Percentiles rank a stretch among this genome's conserved stretches.
phyloP scores from a whole-genome alignment of 768 basidiomycete species.

The Heimioporus sp. region DNA sequence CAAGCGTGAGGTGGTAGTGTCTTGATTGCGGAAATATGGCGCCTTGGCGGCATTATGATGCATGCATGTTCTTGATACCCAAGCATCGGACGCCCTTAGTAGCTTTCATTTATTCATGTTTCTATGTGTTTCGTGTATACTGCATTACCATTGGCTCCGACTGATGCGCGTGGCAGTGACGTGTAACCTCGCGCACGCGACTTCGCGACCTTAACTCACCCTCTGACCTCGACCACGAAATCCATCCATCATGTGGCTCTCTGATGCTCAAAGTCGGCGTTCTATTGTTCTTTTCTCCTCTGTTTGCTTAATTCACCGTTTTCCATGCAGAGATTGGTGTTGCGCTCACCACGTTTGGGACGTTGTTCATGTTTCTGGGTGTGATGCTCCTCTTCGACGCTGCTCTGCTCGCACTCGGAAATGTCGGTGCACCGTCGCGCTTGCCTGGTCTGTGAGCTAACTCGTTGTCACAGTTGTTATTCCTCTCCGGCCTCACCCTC shows the following conservation, averaged over 20 bases:
- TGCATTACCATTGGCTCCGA: constrained; percentile 18
- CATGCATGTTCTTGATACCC: constrained; percentile 21
- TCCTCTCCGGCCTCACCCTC: constrained; percentile 89
- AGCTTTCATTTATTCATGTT: constrained; percentile 22
- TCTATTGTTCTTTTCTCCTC: neutral
- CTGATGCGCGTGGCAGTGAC: constrained; percentile 19
- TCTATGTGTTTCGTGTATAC: constrained; percentile 28
- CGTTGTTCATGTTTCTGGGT: constrained; percentile 93
- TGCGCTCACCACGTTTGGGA: constrained; percentile 93
- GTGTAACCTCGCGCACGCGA: constrained; percentile 14
- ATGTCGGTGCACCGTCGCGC: constrained; percentile 52
- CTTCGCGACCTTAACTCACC: neutral
- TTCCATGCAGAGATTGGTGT: constrained; percentile 83
- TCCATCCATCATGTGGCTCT: constrained; percentile 43
- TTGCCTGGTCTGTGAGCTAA: constrained; percentile 1
- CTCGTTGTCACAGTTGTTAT: constrained; percentile 60
- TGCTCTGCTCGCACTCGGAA: constrained; percentile 93
- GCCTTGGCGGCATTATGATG: neutral
- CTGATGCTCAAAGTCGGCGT: constrained; percentile 48
- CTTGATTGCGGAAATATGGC: neutral
- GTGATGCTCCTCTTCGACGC: constrained; percentile 97
- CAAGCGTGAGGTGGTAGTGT: constrained; percentile 14
- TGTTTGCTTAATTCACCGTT: neutral
- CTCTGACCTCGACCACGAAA: constrained; percentile 4
- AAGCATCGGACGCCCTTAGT: constrained; percentile 7